Evolutionary conservation across 1,139 yeast genomes (phyloP).

Genomic region (Taiozyma sp.): DNA sequence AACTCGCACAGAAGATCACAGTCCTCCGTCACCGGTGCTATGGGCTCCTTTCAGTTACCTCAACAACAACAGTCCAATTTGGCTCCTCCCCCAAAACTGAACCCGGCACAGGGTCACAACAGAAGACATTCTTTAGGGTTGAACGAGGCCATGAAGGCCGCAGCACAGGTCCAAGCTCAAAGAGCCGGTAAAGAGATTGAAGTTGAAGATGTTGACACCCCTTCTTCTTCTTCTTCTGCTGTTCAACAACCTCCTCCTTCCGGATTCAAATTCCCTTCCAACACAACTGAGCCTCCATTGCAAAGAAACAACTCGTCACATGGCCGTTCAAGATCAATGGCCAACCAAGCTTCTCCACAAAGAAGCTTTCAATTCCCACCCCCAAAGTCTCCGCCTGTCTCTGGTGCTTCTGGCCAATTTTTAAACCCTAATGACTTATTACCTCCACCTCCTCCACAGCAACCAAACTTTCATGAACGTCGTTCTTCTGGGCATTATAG

Average conservation of each 20-base stretch:
- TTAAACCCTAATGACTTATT: constrained; percentile 10
- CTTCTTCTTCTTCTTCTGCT: constrained; percentile 4
- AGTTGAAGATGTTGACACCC: constrained; percentile 7
- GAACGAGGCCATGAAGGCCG: constrained; percentile 95
- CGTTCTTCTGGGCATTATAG: constrained; percentile 50
- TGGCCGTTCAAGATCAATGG: constrained; percentile 27
- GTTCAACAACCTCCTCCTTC: constrained; percentile 26
- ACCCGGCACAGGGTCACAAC: constrained; percentile 53
- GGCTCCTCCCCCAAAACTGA: constrained; percentile 14
- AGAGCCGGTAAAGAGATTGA: constrained; percentile 34
- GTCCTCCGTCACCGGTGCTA: constrained; percentile 24
- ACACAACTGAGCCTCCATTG: constrained; percentile 28
- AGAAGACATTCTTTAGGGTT: constrained; percentile 92
- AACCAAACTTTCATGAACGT: constrained; percentile 32
- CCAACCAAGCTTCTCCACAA: constrained; percentile 32
- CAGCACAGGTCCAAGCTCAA: constrained; percentile 80
- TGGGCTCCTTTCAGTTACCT: constrained; percentile 26
- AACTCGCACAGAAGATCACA: constrained; percentile 27
- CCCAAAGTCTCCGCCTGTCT: constrained; percentile 25
- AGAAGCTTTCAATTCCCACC: constrained; percentile 40
- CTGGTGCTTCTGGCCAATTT: constrained; percentile 5
- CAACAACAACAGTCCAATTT: constrained; percentile 16
- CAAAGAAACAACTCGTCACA: constrained; percentile 12
- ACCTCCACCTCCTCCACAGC: constrained; percentile 23
- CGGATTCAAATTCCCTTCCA: constrained; percentile 49